Base-by-base conservation (phyloP, 768 basidiomycete genomes). In the Termitomyces sp. region DNA sequence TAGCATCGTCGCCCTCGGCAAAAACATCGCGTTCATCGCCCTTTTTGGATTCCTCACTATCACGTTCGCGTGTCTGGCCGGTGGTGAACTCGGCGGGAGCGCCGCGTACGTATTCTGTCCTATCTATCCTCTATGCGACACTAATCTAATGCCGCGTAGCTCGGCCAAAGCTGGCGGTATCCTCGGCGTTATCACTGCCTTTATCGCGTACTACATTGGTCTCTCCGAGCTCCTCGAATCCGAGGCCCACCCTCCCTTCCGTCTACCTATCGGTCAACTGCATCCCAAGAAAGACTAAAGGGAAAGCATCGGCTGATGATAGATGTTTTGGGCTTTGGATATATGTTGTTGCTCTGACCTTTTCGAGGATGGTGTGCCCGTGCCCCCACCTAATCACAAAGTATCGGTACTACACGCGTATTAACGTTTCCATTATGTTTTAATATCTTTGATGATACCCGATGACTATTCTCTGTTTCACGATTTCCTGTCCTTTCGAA, bases 201-300 rank as follows among this genome's bases (percentile, higher is more conserved):
- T 80, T 53, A 66, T 82, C 48, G 82, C 80, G 5, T 82, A 76
- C 68, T 80, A 81, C 59, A 72, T 77, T 43, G 81, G 78, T 32
- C 61, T 82, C 39, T 69, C 72, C 46, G 77, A 81, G 50, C 68
- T 82, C 34, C 67, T 82, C 34, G 66, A 72, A 4, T 61, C 72
- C 0, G 80, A 82, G 65, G 68, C 72, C n/a, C 67, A 69, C 61
- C 69, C 78, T 7, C 58, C 78, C 46, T 46, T 74, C 53, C 61
- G 61, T 6, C 71, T 81, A 7, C 81, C 81, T 6, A 61, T 81
- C n/a, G 79, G 80, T 8, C 62, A 73, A 37, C 70, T 80, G 66
- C 62, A 67, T 59, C 71, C 20, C 26, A 60, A 63, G 46, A 34
- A 33, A 16, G 59, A 60, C 43, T 60, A 50, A 54, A 36, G 36